Evolutionary conservation across 1,284 basidiomycete species (phyloP).

Genomic region (Sporisorium exsertum): DNA sequence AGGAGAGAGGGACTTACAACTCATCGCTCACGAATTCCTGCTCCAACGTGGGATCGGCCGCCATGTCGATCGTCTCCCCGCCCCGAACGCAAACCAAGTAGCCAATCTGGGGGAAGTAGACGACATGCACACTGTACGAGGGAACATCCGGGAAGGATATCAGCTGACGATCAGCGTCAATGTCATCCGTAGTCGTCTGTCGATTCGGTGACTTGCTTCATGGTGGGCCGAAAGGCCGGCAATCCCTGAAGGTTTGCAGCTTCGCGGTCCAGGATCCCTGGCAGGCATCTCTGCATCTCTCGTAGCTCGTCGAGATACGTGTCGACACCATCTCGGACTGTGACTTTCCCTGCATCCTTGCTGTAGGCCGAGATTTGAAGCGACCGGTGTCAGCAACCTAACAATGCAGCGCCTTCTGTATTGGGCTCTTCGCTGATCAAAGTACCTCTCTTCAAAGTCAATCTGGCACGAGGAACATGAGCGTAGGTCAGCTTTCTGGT

Average conservation of each 20-base stretch:
- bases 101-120: constrained; percentile 53
- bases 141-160: not conserved
- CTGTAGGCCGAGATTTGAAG: not conserved
- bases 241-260: constrained; percentile 26
- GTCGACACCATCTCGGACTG: constrained; percentile 32
- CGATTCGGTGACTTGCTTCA: constrained; percentile 13
- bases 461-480: constrained; percentile 10
- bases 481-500: not conserved
- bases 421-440: not conserved
- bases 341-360: constrained; percentile 26
- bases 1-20: constrained; percentile 11
- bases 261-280: constrained; percentile 16
- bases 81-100: constrained; percentile 40
- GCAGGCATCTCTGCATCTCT: constrained; percentile 14
- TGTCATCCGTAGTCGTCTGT: no score
- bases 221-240: constrained; percentile 23
- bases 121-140: constrained; percentile 25
- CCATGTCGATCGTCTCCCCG: constrained; percentile 27
- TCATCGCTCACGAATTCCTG: constrained; percentile 33
- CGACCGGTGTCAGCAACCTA: not conserved
- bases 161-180: not conserved
- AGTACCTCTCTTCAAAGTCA: constrained; percentile 42
- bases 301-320: constrained; percentile 36
- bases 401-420: not conserved
- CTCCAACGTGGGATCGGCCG: constrained; percentile 24